Conservation (phyloP, 805 yeast genomes). For the Teunomyces gatunensis region DNA sequence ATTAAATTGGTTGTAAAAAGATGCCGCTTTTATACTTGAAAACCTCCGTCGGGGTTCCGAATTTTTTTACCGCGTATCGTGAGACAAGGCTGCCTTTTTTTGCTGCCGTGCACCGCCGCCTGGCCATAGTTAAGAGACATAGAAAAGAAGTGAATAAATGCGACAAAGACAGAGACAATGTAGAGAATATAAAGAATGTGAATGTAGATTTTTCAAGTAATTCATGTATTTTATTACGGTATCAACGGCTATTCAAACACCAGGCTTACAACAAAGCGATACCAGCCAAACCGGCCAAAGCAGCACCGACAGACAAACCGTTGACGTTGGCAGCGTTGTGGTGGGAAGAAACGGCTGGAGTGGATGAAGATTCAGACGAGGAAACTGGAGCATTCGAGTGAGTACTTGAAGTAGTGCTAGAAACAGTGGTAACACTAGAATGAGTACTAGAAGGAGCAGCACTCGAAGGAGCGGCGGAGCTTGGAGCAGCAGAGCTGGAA, state of each 20-base stretch:
- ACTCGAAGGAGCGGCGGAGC: conserved; percentile 1
- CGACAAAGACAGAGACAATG: too few species aligned
- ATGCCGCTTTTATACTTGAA: too few species aligned
- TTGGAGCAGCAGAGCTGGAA: neutral
- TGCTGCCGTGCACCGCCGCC: too few species aligned
- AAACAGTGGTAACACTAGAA: neutral
- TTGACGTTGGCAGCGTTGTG: conserved; percentile 16
- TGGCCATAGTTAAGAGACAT: too few species aligned
- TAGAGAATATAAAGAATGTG: too few species aligned
- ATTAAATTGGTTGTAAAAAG: too few species aligned
- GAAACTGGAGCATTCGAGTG: conserved; percentile 1
- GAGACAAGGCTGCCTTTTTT: too few species aligned
- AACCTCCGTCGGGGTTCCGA: neutral
- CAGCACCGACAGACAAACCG: conserved; percentile 23
- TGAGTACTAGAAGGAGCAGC: neutral
- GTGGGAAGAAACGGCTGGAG: conserved; percentile 8
- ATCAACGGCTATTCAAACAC: conserved; percentile 1
- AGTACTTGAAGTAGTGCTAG: neutral
- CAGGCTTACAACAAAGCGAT: conserved; percentile 17
- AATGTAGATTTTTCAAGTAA: too few species aligned
- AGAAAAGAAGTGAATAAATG: too few species aligned
- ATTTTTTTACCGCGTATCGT: too few species aligned
- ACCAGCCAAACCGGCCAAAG: conserved; percentile 23
- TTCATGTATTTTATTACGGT: neutral
- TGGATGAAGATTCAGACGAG: neutral